Evolutionary conservation across 495 filamentous ascomycete genomes (phyloP).

Genomic region (Trichoderma orchidacearum): DNA sequence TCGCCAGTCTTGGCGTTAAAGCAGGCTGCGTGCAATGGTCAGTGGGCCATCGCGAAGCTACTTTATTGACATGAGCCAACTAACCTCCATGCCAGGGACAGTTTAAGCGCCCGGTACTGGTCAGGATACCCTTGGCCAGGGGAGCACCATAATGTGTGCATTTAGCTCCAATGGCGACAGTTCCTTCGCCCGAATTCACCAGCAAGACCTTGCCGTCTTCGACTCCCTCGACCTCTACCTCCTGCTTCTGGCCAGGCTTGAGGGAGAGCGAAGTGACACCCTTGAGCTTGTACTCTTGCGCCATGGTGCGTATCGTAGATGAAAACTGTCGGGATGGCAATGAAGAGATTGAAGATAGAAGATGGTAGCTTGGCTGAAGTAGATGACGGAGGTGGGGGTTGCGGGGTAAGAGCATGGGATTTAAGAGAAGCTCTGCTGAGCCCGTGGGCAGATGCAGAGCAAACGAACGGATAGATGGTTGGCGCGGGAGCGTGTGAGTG

Average conservation of each 20-base stretch:
- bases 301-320: slow-evolving; percentile 23
- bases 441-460: no score
- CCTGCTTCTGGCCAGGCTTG: slow-evolving; percentile 66
- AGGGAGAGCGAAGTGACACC: slow-evolving; percentile 58
- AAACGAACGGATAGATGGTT: neutral
- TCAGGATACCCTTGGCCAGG: slow-evolving; percentile 67
- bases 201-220: slow-evolving; percentile 75
- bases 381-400: neutral
- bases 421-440: neutral
- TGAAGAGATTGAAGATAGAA: slow-evolving; percentile 21
- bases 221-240: slow-evolving; percentile 82
- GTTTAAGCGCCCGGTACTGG: slow-evolving; percentile 67
- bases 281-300: slow-evolving; percentile 77
- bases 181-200: slow-evolving; percentile 56
- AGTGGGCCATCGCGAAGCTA: neutral
- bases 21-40: slow-evolving; percentile 48
- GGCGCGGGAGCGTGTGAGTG: neutral
- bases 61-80: slow-evolving; percentile 6
- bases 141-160: slow-evolving; percentile 94
- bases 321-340: slow-evolving; percentile 12
- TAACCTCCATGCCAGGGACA: slow-evolving; percentile 93
- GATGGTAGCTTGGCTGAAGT: slow-evolving; percentile 24
- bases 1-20: slow-evolving; percentile 84
- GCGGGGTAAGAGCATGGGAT: neutral
- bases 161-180: slow-evolving; percentile 68